These are phyloP conservation scores for Globisporangium megalacanthum DNA, from an alignment of 352 stramenopile genomes.

Conservation along the genomic window DNA sequence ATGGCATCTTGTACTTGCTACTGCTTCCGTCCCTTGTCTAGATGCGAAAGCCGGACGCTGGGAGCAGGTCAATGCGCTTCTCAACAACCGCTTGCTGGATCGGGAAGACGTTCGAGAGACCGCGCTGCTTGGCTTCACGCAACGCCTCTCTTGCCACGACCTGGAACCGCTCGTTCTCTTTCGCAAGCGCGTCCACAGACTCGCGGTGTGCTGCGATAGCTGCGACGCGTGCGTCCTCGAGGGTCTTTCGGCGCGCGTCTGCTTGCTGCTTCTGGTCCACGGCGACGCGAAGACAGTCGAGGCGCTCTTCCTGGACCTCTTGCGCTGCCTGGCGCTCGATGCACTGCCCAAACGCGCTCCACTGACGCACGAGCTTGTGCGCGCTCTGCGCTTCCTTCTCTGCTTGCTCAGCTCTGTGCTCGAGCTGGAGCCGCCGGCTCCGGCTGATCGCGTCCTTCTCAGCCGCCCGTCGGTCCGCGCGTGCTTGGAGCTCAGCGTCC, in stretches of 20 bases:
- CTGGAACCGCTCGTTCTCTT: slow-evolving; percentile 58
- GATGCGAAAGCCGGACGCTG: slow-evolving; percentile 65
- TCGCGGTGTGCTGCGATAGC: slow-evolving; percentile 27
- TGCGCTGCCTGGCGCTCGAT: slow-evolving; percentile 51
- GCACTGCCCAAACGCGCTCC: slow-evolving; percentile 58
- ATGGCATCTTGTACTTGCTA: not conserved
- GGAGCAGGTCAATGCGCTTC: slow-evolving; percentile 67
- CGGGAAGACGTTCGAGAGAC: slow-evolving; percentile 56
- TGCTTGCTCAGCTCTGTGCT: slow-evolving; percentile 35
- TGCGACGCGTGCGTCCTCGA: slow-evolving; percentile 32
- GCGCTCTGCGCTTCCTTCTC: slow-evolving; percentile 35
- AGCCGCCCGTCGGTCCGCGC: slow-evolving; percentile 52
- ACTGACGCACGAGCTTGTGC: slow-evolving; percentile 46
- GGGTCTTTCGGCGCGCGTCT: slow-evolving; percentile 51
- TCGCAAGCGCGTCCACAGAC: slow-evolving; percentile 26
- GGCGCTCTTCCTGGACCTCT: slow-evolving; percentile 54
- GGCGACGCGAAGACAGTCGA: slow-evolving; percentile 58
- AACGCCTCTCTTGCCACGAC: slow-evolving; percentile 46
- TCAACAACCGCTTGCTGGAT: slow-evolving; percentile 69
- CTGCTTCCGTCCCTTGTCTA: slow-evolving; percentile 16
- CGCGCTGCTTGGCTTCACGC: slow-evolving; percentile 48
- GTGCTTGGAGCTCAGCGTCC: slow-evolving; percentile 49
- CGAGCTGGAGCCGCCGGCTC: slow-evolving; percentile 56
- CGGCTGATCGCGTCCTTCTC: slow-evolving; percentile 58
- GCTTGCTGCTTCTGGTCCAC: slow-evolving; percentile 72